Percentiles rank a stretch among this genome's conserved stretches.
Evolutionary conservation across 495 filamentous ascomycete species (phyloP).

Genomic region (Xylaria telfairii): DNA sequence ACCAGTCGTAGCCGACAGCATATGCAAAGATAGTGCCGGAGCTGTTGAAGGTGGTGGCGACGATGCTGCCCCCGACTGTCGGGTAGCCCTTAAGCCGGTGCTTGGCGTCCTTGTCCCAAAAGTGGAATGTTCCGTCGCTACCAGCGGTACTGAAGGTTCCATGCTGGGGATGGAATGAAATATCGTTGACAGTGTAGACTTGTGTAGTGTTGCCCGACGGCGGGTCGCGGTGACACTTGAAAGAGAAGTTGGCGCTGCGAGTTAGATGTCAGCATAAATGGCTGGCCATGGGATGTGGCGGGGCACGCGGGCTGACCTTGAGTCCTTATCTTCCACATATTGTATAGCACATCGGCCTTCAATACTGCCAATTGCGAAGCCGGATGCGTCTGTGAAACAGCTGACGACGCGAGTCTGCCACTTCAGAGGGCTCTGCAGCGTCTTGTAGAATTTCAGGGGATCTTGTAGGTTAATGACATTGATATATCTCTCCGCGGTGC

Average conservation of each 20-base stretch:
- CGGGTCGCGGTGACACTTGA: constrained; percentile 89
- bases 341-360: constrained; percentile 90
- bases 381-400: constrained; percentile 82
- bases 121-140: constrained; percentile 86
- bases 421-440: constrained; percentile 81
- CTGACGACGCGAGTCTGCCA: constrained; percentile 87
- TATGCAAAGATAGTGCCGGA: constrained; percentile 87
- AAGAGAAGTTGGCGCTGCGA: constrained; percentile 78
- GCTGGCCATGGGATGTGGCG: background rate
- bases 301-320: constrained; percentile 47
- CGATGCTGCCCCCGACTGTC: constrained; percentile 80
- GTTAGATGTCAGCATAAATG: constrained; percentile 20
- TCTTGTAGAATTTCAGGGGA: constrained; percentile 79
- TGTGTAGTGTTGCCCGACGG: constrained; percentile 70
- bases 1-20: constrained; percentile 93
- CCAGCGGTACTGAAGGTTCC: constrained; percentile 92
- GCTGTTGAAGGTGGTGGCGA: constrained; percentile 76
- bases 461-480: constrained; percentile 80
- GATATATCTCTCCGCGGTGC: constrained; percentile 86
- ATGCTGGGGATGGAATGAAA: constrained; percentile 80
- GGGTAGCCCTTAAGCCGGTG: constrained; percentile 87
- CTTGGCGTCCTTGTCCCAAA: constrained; percentile 90
- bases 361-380: constrained; percentile 87
- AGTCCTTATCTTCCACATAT: constrained; percentile 86
- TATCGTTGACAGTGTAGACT: constrained; percentile 88